These are phyloP conservation scores for Phytopythium litorale DNA, from an alignment of 352 stramenopile species.

Conservation along the genomic window DNA sequence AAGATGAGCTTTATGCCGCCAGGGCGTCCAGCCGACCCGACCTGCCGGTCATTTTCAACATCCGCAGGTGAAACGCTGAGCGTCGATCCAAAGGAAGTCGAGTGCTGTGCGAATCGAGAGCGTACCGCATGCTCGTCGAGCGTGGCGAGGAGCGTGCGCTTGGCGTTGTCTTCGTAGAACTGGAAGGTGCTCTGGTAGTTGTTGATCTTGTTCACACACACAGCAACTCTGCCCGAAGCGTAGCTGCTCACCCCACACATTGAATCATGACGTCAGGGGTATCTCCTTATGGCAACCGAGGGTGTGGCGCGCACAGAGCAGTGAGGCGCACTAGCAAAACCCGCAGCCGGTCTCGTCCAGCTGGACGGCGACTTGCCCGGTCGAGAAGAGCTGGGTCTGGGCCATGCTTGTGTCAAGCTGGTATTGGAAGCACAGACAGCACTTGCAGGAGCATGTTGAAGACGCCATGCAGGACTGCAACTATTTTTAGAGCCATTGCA, in stretches of 20 bases:
- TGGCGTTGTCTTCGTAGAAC: conserved; percentile 67
- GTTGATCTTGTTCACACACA: conserved; percentile 71
- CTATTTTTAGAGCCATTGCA: too few relatives aligned
- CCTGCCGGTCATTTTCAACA: conserved; percentile 18
- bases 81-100: neutral
- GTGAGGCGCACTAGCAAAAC: conserved; percentile 60
- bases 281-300: neutral
- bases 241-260: conserved; percentile 30
- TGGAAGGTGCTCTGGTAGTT: conserved; percentile 56
- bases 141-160: conserved; percentile 48
- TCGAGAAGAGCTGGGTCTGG: conserved; percentile 30
- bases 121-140: conserved; percentile 70
- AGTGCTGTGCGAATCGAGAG: neutral
- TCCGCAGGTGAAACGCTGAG: neutral
- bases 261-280: conserved; percentile 2
- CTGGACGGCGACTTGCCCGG: conserved; percentile 43
- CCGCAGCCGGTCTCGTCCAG: conserved; percentile 56
- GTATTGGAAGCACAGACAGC: neutral
- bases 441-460: neutral
- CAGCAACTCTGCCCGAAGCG: conserved; percentile 55
- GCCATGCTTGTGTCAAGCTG: neutral
- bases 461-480: too few relatives aligned
- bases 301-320: neutral
- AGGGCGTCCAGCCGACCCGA: conserved; percentile 51
- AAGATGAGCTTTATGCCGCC: conserved; percentile 60